phyloP scores from a whole-genome alignment of 1,284 basidiomycete species.

The Tylopilus microsporus region DNA sequence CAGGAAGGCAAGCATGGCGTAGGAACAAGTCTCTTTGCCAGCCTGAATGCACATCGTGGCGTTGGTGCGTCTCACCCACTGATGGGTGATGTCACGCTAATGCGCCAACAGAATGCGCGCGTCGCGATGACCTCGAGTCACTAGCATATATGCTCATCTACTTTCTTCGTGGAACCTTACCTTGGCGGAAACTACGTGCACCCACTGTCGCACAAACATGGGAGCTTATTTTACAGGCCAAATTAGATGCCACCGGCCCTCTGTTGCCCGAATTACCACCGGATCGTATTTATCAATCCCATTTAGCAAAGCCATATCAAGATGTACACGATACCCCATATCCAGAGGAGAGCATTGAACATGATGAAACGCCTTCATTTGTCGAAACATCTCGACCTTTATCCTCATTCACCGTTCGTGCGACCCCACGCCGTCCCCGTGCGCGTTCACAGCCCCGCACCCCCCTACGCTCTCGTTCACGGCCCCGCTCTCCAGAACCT shows the following conservation, averaged over 20 bases:
- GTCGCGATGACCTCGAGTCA: conserved; percentile 89
- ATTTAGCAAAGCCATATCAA: neutral
- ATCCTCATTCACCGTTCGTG: conserved; percentile 2
- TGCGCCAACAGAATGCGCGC: conserved; percentile 61
- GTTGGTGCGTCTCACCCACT: conserved; percentile 51
- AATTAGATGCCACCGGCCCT: conserved; percentile 44
- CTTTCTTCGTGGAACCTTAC: conserved; percentile 84
- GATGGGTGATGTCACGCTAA: conserved; percentile 7
- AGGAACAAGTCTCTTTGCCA: conserved; percentile 91
- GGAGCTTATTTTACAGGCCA: conserved; percentile 68
- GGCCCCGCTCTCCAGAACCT: conserved; percentile 6
- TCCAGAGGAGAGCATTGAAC: conserved; percentile 12
- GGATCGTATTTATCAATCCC: conserved; percentile 15
- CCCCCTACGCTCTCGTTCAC: conserved; percentile 14
- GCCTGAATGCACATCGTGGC: conserved; percentile 91
- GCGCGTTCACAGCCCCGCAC: conserved; percentile 21
- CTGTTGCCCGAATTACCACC: conserved; percentile 22
- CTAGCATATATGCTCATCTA: conserved; percentile 92
- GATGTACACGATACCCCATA: conserved; percentile 6
- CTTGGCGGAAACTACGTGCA: conserved; percentile 83
- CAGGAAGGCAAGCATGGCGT: conserved; percentile 85
- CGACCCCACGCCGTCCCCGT: conserved; percentile 15
- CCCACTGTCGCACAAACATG: conserved; percentile 76
- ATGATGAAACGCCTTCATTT: conserved; percentile 10
- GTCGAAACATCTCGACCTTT: conserved; percentile 20